Conservation (phyloP, 2,329 filamentous ascomycete species). For the Talaromyces atroroseus region DNA sequence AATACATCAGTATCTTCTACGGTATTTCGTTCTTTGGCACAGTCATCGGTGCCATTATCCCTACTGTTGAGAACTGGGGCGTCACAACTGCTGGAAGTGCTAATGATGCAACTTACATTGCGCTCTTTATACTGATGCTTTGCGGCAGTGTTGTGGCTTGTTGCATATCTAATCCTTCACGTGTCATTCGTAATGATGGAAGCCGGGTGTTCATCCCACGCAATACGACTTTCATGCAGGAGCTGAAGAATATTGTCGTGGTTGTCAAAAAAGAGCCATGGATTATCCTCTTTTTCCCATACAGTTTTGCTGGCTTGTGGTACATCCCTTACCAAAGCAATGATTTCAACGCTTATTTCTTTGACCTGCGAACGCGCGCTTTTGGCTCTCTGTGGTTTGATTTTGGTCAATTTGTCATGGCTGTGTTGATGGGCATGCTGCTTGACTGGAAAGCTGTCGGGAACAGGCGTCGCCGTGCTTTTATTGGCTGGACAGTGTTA, state of each 20-base stretch:
- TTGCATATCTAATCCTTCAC: constrained; percentile 58
- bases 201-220: constrained; percentile 38
- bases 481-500: constrained; percentile 15
- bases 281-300: constrained; percentile 20
- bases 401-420: constrained; percentile 19
- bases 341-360: constrained; percentile 19
- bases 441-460: constrained; percentile 17
- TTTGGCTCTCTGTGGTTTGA: constrained; percentile 20
- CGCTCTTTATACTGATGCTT: constrained; percentile 66
- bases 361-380: constrained; percentile 19
- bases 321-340: constrained; percentile 22
- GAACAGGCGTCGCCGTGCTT: constrained; percentile 17
- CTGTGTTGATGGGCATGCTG: constrained; percentile 16
- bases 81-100: constrained; percentile 19
- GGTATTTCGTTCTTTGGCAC: constrained; percentile 79
- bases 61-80: constrained; percentile 22
- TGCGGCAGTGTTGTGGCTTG: constrained; percentile 59
- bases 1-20: constrained; percentile 80
- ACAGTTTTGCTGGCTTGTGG: constrained; percentile 20
- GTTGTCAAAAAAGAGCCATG: constrained; percentile 17
- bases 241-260: constrained; percentile 17
- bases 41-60: constrained; percentile 60
- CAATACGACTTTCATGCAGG: constrained; percentile 20
- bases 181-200: constrained; percentile 64
- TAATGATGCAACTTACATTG: constrained; percentile 64